A percentile compares a stretch with the other conserved stretches of the same genome.
Conservation (phyloP, 1,139 yeast genomes). For the Taiozyma sp. region DNA sequence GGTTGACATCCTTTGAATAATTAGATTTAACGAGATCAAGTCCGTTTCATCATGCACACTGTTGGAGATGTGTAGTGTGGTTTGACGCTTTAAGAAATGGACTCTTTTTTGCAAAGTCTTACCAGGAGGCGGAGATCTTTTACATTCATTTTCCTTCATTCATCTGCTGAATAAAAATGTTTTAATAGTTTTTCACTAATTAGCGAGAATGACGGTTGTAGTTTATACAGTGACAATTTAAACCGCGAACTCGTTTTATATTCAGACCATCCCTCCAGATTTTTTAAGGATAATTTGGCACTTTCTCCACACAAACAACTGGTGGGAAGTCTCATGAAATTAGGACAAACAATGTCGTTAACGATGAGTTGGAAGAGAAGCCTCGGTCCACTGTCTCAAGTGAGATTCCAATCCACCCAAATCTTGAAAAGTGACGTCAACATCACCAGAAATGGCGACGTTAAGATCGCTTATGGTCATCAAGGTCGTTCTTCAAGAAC, state of each 20-base stretch:
- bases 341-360: background rate
- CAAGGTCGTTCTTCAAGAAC: constrained; percentile 88
- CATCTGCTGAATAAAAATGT: too few species aligned
- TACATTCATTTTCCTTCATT: too few species aligned
- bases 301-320: background rate
- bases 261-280: background rate
- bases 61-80: too few species aligned
- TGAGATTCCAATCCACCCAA: constrained; percentile 16
- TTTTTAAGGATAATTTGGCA: background rate
- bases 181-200: too few species aligned
- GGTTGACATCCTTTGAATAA: background rate
- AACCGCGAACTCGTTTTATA: background rate
- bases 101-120: too few species aligned
- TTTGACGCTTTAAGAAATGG: too few species aligned
- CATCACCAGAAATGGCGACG: constrained; percentile 73
- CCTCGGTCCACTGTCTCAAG: constrained; percentile 1
- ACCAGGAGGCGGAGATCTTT: background rate
- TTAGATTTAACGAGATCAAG: background rate
- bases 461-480: constrained; percentile 60
- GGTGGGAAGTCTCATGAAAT: too few species aligned
- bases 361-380: background rate
- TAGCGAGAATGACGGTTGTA: too few species aligned
- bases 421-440: constrained; percentile 53
- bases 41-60: background rate
- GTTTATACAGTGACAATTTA: too few species aligned